Percentiles rank a stretch among this genome's conserved stretches.
Evolutionary conservation across 257 asterid species (phyloP).

Genomic region (Solanum appendiculatum): DNA sequence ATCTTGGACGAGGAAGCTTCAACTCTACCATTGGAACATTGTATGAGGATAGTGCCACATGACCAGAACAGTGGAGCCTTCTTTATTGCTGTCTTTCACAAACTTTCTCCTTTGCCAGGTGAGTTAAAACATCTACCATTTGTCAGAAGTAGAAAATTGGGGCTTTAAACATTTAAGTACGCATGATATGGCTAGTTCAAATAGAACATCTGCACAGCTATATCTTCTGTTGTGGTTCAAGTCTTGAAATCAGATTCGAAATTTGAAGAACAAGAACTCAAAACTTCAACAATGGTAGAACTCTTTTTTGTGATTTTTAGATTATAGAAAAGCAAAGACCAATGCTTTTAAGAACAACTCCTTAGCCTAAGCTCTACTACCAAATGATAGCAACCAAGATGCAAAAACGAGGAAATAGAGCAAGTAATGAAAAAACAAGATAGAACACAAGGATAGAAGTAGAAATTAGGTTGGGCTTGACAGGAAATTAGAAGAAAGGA

Average conservation of each 20-base stretch:
- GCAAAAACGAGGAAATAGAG: not conserved
- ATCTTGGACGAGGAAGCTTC: constrained; percentile 60
- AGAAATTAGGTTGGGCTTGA: not conserved
- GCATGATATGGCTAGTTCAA: not conserved
- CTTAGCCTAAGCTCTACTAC: not conserved
- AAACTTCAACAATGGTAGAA: not conserved
- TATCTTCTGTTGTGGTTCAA: not conserved
- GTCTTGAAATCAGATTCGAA: not conserved
- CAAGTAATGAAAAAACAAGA: not conserved
- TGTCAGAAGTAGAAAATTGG: not conserved
- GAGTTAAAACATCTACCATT: not conserved
- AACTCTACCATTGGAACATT: constrained; percentile 71
- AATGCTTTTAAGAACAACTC: not conserved
- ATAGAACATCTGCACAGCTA: not conserved
- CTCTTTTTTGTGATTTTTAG: not conserved
- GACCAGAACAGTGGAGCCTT: constrained; percentile 98
- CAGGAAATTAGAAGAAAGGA: not conserved
- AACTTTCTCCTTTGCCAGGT: constrained; percentile 63
- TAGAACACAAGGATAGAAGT: not conserved
- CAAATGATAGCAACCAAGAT: not conserved
- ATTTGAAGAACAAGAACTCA: not conserved
- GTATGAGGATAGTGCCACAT: constrained; percentile 97
- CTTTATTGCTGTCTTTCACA: constrained; percentile 87
- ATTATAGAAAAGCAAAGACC: not conserved
- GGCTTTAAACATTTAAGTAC: not conserved